A percentile compares a stretch with the other conserved stretches of the same genome.
phyloP scores from a whole-genome alignment of 1,284 basidiomycete genomes.

The Ceratobasidium sp. region DNA sequence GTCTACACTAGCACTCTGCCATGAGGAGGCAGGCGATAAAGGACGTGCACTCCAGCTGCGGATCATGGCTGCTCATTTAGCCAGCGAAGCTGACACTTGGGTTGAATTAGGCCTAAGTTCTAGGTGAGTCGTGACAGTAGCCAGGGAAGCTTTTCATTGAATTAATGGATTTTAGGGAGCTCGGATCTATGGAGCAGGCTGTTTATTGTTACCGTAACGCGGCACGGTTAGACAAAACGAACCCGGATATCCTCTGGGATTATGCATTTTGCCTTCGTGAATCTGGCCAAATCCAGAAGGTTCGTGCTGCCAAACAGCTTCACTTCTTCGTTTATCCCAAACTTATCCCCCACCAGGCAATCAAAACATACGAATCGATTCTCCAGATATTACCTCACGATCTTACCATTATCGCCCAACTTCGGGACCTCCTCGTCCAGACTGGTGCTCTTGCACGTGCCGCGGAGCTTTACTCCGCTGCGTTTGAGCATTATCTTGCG shows the following conservation, averaged over 20 bases:
- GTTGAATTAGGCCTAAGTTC: conserved; percentile 81
- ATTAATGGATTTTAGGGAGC: conserved; percentile 61
- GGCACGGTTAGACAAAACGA: conserved; percentile 80
- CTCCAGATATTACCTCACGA: conserved; percentile 85
- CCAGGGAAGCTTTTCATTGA: neutral
- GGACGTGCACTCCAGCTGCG: conserved; percentile 84
- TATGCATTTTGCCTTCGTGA: conserved; percentile 85
- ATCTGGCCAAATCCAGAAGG: conserved; percentile 76
- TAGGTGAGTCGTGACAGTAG: conserved; percentile 62
- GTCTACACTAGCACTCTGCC: conserved; percentile 63
- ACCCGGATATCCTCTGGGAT: conserved; percentile 92
- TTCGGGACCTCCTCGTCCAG: conserved; percentile 83
- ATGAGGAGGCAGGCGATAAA: conserved; percentile 78
- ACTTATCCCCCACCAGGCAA: conserved; percentile 66
- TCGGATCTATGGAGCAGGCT: conserved; percentile 84
- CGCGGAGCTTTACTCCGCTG: conserved; percentile 71
- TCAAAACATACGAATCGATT: conserved; percentile 79
- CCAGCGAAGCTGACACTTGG: conserved; percentile 88
- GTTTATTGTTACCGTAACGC: conserved; percentile 93
- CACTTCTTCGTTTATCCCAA: neutral
- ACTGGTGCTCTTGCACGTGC: conserved; percentile 74
- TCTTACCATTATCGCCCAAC: conserved; percentile 80
- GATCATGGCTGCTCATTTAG: conserved; percentile 91
- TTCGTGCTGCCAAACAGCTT: conserved; percentile 54
- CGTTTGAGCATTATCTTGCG: conserved; percentile 63